These are phyloP conservation scores for Malassezia brasiliensis DNA, from an alignment of 1,284 basidiomycete species.

Conservation along the genomic window DNA sequence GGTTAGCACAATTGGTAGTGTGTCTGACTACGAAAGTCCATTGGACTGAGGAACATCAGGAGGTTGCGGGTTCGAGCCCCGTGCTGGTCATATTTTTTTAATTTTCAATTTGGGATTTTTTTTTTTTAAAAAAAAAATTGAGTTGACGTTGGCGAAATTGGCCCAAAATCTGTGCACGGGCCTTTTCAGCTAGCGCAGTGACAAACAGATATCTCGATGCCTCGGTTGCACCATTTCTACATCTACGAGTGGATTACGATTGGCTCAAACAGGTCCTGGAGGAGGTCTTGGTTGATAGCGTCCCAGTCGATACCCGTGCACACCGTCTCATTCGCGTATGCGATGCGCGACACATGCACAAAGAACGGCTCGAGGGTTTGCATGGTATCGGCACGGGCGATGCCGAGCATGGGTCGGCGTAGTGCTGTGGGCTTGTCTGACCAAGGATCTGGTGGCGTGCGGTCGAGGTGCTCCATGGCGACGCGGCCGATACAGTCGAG, in stretches of 20 bases:
- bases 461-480: neutral
- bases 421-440: neutral
- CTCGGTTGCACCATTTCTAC: too few species aligned
- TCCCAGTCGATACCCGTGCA: constrained; percentile 9
- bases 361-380: constrained; percentile 17
- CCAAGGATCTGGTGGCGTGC: neutral
- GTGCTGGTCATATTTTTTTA: constrained; percentile 20
- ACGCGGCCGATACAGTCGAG: constrained; percentile 56
- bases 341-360: constrained; percentile 4
- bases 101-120: constrained; percentile 1
- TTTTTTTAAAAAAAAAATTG: too few species aligned
- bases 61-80: constrained; percentile 26
- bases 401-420: constrained; percentile 5
- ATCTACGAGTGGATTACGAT: neutral
- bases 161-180: too few species aligned
- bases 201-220: too few species aligned
- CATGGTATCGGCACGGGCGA: constrained; percentile 2
- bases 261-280: constrained; percentile 29
- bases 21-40: constrained; percentile 22
- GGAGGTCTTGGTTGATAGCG: constrained; percentile 23
- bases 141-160: too few species aligned
- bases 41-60: constrained; percentile 12
- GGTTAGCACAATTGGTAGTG: constrained; percentile 24
- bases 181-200: too few species aligned
- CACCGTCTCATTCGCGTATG: constrained; percentile 6